Conservation (phyloP, 306 rosid species). For the Pueraria montana region DNA sequence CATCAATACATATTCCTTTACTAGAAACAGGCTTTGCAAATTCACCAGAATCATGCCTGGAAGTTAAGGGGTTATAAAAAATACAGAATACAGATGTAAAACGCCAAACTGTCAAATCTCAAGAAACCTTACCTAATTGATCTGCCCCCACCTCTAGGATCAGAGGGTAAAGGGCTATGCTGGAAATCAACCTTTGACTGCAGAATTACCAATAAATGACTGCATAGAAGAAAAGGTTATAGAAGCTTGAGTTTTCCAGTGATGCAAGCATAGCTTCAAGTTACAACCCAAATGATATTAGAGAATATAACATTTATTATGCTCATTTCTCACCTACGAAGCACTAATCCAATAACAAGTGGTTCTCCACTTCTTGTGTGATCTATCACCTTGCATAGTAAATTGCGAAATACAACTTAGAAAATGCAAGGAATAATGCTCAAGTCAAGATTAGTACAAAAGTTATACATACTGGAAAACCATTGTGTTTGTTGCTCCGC, state of each 20-base stretch:
- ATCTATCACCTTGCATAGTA: constrained; percentile 80
- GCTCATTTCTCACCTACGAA: constrained; percentile 74
- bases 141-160: constrained; percentile 67
- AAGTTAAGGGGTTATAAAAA: constrained; percentile 50
- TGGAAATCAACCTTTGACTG: constrained; percentile 94
- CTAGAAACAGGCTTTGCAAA: constrained; percentile 96
- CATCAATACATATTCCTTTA: constrained; percentile 83
- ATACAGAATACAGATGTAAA: constrained; percentile 48
- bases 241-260: constrained; percentile 31
- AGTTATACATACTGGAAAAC: constrained; percentile 90
- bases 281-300: constrained; percentile 32
- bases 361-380: constrained; percentile 91
- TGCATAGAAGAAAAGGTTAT: constrained; percentile 58
- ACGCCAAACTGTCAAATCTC: constrained; percentile 20
- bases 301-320: constrained; percentile 30
- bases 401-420: constrained; percentile 48
- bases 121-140: constrained; percentile 63
- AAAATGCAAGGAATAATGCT: constrained; percentile 38
- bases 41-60: constrained; percentile 81
- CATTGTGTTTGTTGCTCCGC: constrained; percentile 87
- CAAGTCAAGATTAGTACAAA: constrained; percentile 37
- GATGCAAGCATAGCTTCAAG: constrained; percentile 23
- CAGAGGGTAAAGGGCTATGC: constrained; percentile 86
- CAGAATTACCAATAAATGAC: constrained; percentile 91
- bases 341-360: constrained; percentile 89